Evolutionary conservation across 2,329 filamentous ascomycete species (phyloP).

Genomic region (Periconia sp.): DNA sequence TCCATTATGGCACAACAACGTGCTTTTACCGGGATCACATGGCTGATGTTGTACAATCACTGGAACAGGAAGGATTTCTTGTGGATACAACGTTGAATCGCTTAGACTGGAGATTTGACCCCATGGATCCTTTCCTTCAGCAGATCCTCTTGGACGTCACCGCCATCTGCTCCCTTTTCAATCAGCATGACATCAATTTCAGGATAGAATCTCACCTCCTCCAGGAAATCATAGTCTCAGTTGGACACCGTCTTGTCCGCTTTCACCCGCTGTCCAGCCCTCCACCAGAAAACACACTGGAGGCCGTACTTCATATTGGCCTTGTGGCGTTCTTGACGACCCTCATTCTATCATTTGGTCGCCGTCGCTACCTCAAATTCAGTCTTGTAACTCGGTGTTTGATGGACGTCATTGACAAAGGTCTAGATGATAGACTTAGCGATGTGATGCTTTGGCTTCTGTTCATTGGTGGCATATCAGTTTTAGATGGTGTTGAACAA

Average conservation of each 20-base stretch:
- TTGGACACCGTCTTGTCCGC: not conserved
- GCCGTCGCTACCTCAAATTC: not conserved
- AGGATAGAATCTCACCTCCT: not conserved
- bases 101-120: not conserved
- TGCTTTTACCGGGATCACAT: slow-evolving; percentile 1
- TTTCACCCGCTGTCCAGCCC: not conserved
- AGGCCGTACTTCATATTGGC: not conserved
- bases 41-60: not conserved
- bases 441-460: not conserved
- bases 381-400: not conserved
- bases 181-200: not conserved
- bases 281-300: not conserved
- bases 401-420: not conserved
- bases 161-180: not conserved
- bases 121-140: not conserved
- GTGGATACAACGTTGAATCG: not conserved
- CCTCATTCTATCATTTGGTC: not conserved
- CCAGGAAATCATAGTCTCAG: not conserved
- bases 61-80: not conserved
- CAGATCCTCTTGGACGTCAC: not conserved
- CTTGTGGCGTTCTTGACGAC: not conserved
- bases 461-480: not conserved
- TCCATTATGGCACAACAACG: not conserved
- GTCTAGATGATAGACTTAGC: not conserved
- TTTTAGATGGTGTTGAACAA: not conserved